Conservation (phyloP, 495 filamentous ascomycete species). For the Podospora appendiculata region DNA sequence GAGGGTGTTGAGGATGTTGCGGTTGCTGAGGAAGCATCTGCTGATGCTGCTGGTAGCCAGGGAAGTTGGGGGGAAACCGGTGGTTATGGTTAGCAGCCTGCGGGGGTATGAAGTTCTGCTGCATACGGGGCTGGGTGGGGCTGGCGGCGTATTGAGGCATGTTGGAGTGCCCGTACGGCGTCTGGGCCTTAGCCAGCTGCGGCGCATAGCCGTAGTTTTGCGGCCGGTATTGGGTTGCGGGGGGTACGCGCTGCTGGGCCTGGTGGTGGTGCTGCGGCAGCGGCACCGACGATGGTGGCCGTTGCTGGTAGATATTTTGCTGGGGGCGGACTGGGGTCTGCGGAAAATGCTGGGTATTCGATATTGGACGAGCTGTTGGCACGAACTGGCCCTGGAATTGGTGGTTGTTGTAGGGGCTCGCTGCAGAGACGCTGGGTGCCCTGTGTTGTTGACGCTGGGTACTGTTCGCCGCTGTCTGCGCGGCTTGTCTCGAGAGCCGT, state of each 20-base stretch:
- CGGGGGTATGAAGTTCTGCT: slow-evolving; percentile 21
- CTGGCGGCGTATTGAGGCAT: slow-evolving; percentile 28
- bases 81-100: slow-evolving; percentile 17
- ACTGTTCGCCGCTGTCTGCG: slow-evolving; percentile 23
- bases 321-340: slow-evolving; percentile 35
- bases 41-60: slow-evolving; percentile 24
- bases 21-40: slow-evolving; percentile 12
- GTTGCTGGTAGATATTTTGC: slow-evolving; percentile 23
- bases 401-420: slow-evolving; percentile 24
- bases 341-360: slow-evolving; percentile 30
- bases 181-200: slow-evolving; percentile 29
- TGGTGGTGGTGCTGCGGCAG: slow-evolving; percentile 25
- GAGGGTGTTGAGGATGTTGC: slow-evolving; percentile 14
- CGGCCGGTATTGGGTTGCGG: slow-evolving; percentile 27
- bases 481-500: slow-evolving; percentile 23
- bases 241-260: slow-evolving; percentile 16
- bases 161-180: slow-evolving; percentile 30
- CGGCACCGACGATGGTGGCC: slow-evolving; percentile 21
- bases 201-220: slow-evolving; percentile 21
- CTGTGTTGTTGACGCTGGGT: slow-evolving; percentile 32
- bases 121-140: slow-evolving; percentile 28
- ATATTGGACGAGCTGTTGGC: slow-evolving; percentile 30
- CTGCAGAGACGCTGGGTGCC: slow-evolving; percentile 27
- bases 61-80: slow-evolving; percentile 20
- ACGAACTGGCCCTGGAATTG: slow-evolving; percentile 28